A percentile compares a stretch with the other conserved stretches of the same genome.
phyloP scores from a whole-genome alignment of 2,329 filamentous ascomycete species.

The Hortaea werneckii region DNA sequence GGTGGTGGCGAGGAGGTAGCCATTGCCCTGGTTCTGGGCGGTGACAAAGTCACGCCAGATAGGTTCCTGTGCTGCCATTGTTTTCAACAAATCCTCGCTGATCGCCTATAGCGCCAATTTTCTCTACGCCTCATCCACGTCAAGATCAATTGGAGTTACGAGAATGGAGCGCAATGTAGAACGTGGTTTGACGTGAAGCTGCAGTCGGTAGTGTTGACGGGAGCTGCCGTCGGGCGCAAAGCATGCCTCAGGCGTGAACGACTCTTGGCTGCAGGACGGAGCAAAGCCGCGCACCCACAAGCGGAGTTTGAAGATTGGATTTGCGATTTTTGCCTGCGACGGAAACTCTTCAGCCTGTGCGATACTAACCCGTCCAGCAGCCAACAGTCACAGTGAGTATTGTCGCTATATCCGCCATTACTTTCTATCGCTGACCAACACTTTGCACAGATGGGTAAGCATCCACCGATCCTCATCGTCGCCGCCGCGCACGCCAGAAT shows the following conservation, averaged over 20 bases:
- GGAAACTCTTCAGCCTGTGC: background rate
- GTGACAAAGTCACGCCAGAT: constrained; percentile 64
- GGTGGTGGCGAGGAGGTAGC: constrained; percentile 63
- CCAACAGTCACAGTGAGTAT: background rate
- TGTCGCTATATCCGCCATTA: background rate
- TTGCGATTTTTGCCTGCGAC: background rate
- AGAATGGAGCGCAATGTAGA: too few relatives aligned
- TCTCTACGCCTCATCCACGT: too few relatives aligned
- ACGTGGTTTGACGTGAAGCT: too few relatives aligned
- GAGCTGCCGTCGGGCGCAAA: too few relatives aligned
- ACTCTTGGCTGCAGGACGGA: background rate
- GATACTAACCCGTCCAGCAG: constrained; percentile 1
- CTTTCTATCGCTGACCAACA: too few relatives aligned
- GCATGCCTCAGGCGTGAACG: background rate
- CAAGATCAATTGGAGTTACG: too few relatives aligned
- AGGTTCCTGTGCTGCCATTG: background rate
- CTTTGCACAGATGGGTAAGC: constrained; percentile 50
- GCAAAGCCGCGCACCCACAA: background rate
- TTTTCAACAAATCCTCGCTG: too few relatives aligned
- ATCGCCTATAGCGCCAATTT: too few relatives aligned
- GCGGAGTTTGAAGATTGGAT: background rate
- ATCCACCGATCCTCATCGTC: constrained; percentile 10
- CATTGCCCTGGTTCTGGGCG: constrained; percentile 53
- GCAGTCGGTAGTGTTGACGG: too few relatives aligned
- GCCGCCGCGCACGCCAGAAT: constrained; percentile 4